Evolutionary conservation across 495 filamentous ascomycete species (phyloP).

Genomic region (Penicillium verhagenii): DNA sequence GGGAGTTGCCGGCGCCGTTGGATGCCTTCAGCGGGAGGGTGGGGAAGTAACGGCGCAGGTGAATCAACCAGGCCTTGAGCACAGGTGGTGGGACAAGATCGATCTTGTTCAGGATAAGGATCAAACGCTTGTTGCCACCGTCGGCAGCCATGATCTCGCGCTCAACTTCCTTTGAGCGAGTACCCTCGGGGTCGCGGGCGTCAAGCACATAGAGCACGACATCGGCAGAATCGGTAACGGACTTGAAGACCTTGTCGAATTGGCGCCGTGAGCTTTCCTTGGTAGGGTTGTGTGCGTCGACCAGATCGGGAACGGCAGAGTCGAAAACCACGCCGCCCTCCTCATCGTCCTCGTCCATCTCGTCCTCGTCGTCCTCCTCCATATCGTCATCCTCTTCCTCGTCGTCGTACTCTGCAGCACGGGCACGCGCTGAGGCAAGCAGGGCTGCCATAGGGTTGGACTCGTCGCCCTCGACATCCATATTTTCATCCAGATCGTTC

Average conservation of each 20-base stretch:
- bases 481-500: constrained; percentile 53
- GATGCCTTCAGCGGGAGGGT: constrained; percentile 89
- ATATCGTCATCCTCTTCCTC: constrained; percentile 50
- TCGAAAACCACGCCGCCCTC: constrained; percentile 33
- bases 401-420: constrained; percentile 75
- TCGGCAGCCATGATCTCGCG: constrained; percentile 83
- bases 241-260: constrained; percentile 95
- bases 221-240: constrained; percentile 84
- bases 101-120: constrained; percentile 96
- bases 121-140: constrained; percentile 78
- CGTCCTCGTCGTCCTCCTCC: constrained; percentile 60
- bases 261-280: constrained; percentile 79
- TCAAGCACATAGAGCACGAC: constrained; percentile 94
- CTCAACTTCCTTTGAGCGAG: constrained; percentile 87
- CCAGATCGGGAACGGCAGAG: constrained; percentile 25
- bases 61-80: constrained; percentile 77
- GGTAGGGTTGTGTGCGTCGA: constrained; percentile 27
- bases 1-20: constrained; percentile 77
- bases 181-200: constrained; percentile 88
- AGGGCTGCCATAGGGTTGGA: constrained; percentile 92
- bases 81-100: constrained; percentile 82
- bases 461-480: constrained; percentile 55
- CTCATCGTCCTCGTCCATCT: constrained; percentile 54
- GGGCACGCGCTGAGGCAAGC: constrained; percentile 83
- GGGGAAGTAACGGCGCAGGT: constrained; percentile 88